Conservation (phyloP, 371 early-diverging fungal species). For the Mortierella sp. region DNA sequence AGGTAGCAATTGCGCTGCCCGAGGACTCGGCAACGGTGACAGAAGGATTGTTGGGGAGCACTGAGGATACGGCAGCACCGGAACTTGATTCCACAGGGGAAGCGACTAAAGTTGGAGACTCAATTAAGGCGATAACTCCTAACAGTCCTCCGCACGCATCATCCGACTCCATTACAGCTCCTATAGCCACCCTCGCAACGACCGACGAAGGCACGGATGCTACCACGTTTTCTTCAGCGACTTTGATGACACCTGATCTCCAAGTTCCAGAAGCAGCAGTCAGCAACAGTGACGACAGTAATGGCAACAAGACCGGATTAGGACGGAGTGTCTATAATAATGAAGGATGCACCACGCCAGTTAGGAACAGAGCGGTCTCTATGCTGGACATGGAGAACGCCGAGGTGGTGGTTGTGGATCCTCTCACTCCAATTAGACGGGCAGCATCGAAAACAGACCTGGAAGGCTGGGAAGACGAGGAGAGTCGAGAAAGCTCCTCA, state of each 20-base stretch:
- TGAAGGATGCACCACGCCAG: conserved; percentile 2
- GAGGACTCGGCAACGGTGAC: neutral
- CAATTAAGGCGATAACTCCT: no score
- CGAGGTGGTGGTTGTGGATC: conserved; percentile 27
- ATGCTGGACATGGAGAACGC: conserved; percentile 26
- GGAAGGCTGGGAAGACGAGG: conserved; percentile 55
- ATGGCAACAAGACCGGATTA: neutral
- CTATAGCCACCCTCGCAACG: no score
- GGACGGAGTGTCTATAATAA: neutral
- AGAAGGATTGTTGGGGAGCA: no score
- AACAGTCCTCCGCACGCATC: no score
- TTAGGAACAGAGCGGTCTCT: conserved; percentile 10
- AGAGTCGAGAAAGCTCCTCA: conserved; percentile 15
- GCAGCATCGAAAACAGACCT: conserved; percentile 28
- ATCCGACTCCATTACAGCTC: no score
- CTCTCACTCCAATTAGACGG: conserved; percentile 30
- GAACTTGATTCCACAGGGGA: neutral
- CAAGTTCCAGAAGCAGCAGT: no score
- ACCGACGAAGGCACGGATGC: no score
- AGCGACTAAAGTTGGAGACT: no score
- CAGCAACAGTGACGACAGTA: neutral
- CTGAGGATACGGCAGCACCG: neutral
- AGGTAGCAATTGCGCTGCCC: neutral
- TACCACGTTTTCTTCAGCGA: neutral
- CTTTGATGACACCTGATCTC: neutral